Base-by-base conservation (phyloP, 495 filamentous ascomycete species). In the Aspergillus sclerotioniger region DNA sequence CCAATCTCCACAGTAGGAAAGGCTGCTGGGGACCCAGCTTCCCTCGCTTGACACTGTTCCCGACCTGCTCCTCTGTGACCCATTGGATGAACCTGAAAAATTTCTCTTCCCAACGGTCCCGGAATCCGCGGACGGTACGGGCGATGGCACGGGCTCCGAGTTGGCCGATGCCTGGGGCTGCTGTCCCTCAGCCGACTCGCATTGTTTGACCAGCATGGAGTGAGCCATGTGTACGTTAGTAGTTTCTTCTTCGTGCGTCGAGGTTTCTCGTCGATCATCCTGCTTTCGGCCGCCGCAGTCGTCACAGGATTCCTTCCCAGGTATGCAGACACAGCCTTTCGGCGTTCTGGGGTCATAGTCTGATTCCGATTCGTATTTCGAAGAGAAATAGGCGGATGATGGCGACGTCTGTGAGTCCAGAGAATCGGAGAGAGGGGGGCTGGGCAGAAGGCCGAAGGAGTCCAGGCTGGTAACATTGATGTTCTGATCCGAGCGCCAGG, bases 401-500 rank as follows among this genome's bases (percentile, higher is more conserved):
- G 68, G 63, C 3, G 65, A 71, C 0, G 62, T 52, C 6, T 73
- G 71, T 1, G 67, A 68, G 0, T 62, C 59, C 4, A 66, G 59
- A 17, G 68, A 71, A 19, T 78, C 76, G 46, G 76, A 74, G 2
- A 78, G 68, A 20, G 74, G 70, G 12, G 74, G 74, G 58, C 76
- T 77, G 8, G 74, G 76, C 3, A 77, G 62, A 20, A 78, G 70
- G 1, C 76, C 73, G 37, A 78, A 75, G 9, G 67, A 68, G 33
- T 73, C 66, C 58, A 76, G 56, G 55, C 65, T 71, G 3, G 65
- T 62, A 10, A 58, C 65, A 13, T 54, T 65, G 51, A 78, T 54
- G 28, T 77, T 77, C 50, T 76, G 72, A 21, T 78, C 76, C 16
- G 76, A 78, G 17, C 72, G 64, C 71, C 76, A 78, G 10, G 70